Evolutionary conservation across 805 yeast genomes (phyloP).

Genomic region (Teunomyces panamensis): DNA sequence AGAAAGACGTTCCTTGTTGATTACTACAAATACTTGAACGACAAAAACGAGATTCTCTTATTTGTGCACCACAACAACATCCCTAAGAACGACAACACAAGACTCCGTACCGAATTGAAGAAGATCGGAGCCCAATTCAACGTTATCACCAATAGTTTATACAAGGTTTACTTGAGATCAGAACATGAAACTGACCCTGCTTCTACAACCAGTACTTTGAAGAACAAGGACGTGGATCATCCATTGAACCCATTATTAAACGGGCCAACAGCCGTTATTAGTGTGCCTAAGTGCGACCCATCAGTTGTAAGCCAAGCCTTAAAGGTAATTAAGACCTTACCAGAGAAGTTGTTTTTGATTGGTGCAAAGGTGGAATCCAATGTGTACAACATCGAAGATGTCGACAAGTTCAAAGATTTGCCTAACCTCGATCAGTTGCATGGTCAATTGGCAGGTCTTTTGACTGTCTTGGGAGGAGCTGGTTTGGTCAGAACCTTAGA

Average conservation of each 20-base stretch:
- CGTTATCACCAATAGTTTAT: conserved; percentile 64
- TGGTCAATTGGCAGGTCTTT: conserved; percentile 76
- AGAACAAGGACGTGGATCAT: conserved; percentile 48
- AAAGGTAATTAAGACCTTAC: conserved; percentile 57
- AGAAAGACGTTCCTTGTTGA: conserved; percentile 88
- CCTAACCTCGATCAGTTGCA: conserved; percentile 72
- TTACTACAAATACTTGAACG: conserved; percentile 68
- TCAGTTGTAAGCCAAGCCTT: conserved; percentile 56
- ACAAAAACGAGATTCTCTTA: conserved; percentile 64
- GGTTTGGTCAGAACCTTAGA: conserved; percentile 82
- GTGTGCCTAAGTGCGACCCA: conserved; percentile 73
- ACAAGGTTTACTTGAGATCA: conserved; percentile 74
- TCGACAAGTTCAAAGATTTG: conserved; percentile 66
- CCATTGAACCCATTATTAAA: conserved; percentile 67
- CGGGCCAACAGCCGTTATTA: conserved; percentile 85
- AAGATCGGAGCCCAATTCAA: conserved; percentile 69
- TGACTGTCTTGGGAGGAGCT: conserved; percentile 84
- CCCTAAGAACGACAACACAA: conserved; percentile 62
- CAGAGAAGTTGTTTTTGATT: conserved; percentile 72
- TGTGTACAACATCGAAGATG: conserved; percentile 48
- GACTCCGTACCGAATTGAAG: conserved; percentile 57
- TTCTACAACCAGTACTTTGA: conserved; percentile 45
- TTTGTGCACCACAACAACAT: conserved; percentile 85
- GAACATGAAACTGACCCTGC: conserved; percentile 75
- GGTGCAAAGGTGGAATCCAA: conserved; percentile 80